phyloP scores from a whole-genome alignment of 208 protist genomes.

The Trypanosoma boissoni region DNA sequence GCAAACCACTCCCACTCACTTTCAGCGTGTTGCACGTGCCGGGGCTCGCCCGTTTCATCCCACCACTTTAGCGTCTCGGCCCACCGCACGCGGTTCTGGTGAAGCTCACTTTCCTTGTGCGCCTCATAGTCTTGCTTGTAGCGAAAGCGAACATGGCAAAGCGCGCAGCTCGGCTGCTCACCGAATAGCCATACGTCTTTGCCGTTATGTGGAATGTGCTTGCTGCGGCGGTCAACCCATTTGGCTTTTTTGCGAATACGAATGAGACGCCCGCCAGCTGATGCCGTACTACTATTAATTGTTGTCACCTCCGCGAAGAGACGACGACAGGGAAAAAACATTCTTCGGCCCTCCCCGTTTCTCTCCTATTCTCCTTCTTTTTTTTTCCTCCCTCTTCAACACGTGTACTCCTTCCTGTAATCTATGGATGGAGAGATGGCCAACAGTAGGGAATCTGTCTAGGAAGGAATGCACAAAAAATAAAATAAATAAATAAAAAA shows the following conservation, averaged over 20 bases:
- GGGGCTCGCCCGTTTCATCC: conserved; percentile 71
- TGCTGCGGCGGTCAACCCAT: conserved; percentile 86
- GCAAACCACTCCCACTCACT: conserved; percentile 79
- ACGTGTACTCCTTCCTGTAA: too few relatives aligned
- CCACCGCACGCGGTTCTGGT: conserved; percentile 81
- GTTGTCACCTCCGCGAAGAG: conserved; percentile 67
- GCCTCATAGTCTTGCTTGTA: conserved; percentile 91
- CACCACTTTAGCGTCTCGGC: conserved; percentile 87
- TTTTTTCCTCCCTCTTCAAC: not conserved
- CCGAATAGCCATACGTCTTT: conserved; percentile 86
- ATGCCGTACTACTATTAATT: conserved; percentile 73
- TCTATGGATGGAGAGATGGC: not conserved
- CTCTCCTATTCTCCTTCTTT: not conserved
- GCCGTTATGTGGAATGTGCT: conserved; percentile 77
- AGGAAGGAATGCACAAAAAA: not conserved
- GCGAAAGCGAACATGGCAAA: conserved; percentile 87
- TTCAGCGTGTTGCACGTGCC: conserved; percentile 38
- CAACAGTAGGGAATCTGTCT: not conserved
- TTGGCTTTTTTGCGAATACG: conserved; percentile 88
- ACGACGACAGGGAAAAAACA: conserved; percentile 36
- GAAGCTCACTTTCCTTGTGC: conserved; percentile 89
- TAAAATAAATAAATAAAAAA: conserved; percentile 31
- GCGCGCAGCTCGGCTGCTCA: conserved; percentile 84
- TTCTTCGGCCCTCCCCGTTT: conserved; percentile 1
- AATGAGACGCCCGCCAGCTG: conserved; percentile 76